Evolutionary conservation across 139 green algal genomes (phyloP), one percentile per base, ranked within the genome.

Genomic region (Monoraphidium neglectum): DNA sequence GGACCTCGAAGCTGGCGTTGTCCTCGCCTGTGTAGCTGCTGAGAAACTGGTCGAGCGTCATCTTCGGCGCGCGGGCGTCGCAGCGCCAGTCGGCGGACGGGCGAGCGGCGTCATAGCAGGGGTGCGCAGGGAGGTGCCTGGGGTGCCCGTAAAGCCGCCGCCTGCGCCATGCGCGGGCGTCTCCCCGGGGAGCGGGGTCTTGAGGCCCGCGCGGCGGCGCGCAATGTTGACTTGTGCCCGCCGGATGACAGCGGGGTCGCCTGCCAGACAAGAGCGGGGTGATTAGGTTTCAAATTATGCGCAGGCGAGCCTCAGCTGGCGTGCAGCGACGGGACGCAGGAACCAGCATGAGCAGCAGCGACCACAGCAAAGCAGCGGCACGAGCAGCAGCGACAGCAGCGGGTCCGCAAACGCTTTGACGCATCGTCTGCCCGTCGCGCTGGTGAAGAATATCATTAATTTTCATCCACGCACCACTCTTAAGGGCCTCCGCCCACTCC

Each of bases 211-310:
- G 8, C 91, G 80, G 1, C 91, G 77, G 40, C 83, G 74, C 2
- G 93, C 93, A 21, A 98, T 98, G 67, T 91, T 92, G 37, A 94
- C 66, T 83, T 98, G 94, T 4, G 93, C 94, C 28, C 88, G 79
- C 2, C 84, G 77, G 13, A 97, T 92, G 15, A 57, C 35, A 2
- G 73, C 81, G 10, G 88, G 83, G 61, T 82, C 61, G 4, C 69
- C 77, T n/a, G n/a, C n/a, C n/a, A n/a, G n/a, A n/a, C n/a, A n/a
- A n/a, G n/a, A n/a, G n/a, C n/a, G n/a, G 49, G 18, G n/a, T n/a
- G n/a, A n/a, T n/a, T 57, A 16, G 16, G 49, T 16, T 13, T 13
- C 49, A 16, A 13, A 57, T 16, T 26, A 16, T 16, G 49, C 16
- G 49, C 16, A 57, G 16, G 49, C 49, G 13, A 57, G 49, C 15